A percentile compares a stretch with the other conserved stretches of the same genome.
Evolutionary conservation across 192 early-diverging fungal species (phyloP).

Genomic region (Spizellomyces punctatus): DNA sequence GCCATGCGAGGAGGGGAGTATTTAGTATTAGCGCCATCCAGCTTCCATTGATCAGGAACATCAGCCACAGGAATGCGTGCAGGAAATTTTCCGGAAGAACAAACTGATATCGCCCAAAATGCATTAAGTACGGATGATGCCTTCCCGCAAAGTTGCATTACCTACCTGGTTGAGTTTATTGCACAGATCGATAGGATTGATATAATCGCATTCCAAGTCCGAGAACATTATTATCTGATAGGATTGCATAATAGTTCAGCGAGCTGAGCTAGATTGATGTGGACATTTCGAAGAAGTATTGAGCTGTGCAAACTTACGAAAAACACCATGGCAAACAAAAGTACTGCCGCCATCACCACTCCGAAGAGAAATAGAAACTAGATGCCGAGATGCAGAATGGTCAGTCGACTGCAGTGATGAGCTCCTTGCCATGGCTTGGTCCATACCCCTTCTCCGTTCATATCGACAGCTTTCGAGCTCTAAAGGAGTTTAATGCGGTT

Average conservation of each 20-base stretch:
- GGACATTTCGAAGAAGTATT: background rate
- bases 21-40: conserved; percentile 88
- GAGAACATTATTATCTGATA: conserved; percentile 75
- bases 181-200: conserved; percentile 99
- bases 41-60: conserved; percentile 85
- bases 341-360: conserved; percentile 85
- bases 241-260: background rate
- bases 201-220: conserved; percentile 95
- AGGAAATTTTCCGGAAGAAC: conserved; percentile 91
- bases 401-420: background rate
- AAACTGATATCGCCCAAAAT: conserved; percentile 60
- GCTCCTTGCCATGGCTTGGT: no score
- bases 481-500: no score
- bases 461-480: background rate
- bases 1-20: conserved; percentile 81
- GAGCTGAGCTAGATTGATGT: background rate
- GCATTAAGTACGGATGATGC: background rate
- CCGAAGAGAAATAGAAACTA: conserved; percentile 87
- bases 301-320: conserved; percentile 65
- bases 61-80: conserved; percentile 77
- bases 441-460: conserved; percentile 15
- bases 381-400: background rate
- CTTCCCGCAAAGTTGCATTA: background rate
- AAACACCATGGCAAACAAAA: conserved; percentile 95
- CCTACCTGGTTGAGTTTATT: conserved; percentile 90